Conservation (phyloP, 176 grass and related monocot species). For the Triticum monococcum region DNA sequence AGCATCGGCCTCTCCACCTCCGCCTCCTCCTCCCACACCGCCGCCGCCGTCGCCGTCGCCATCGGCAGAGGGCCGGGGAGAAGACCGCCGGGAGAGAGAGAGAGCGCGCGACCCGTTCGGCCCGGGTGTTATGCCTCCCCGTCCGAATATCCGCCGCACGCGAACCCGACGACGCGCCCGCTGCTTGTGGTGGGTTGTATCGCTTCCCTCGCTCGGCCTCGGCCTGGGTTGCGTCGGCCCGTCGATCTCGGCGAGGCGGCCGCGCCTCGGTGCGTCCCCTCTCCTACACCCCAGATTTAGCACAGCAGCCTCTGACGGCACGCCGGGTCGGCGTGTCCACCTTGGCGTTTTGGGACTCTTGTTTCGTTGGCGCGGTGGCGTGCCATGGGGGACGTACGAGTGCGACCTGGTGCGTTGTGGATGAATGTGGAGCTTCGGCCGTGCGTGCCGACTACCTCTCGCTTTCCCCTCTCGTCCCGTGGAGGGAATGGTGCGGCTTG, state of each 20-base stretch:
- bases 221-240: slow-evolving; percentile 12
- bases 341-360: background rate
- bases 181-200: background rate
- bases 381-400: background rate
- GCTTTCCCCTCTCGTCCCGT: background rate
- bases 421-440: background rate
- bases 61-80: background rate
- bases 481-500: background rate
- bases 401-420: background rate
- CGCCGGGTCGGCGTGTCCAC: too few species aligned
- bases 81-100: background rate
- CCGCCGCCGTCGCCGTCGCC: slow-evolving; percentile 26
- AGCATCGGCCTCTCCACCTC: slow-evolving; percentile 10
- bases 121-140: background rate
- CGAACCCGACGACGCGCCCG: background rate
- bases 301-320: background rate
- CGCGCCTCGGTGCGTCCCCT: slow-evolving; percentile 15
- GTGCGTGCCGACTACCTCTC: background rate
- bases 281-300: background rate
- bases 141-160: slow-evolving; percentile 37
- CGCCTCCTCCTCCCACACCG: background rate
- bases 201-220: background rate
- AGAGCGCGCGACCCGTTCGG: background rate
- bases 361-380: background rate
- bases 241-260: slow-evolving; percentile 37